Evolutionary conservation across 2,329 filamentous ascomycete species (phyloP), one percentile per base, ranked within the genome.

Genomic region (Epichloe bromicola): DNA sequence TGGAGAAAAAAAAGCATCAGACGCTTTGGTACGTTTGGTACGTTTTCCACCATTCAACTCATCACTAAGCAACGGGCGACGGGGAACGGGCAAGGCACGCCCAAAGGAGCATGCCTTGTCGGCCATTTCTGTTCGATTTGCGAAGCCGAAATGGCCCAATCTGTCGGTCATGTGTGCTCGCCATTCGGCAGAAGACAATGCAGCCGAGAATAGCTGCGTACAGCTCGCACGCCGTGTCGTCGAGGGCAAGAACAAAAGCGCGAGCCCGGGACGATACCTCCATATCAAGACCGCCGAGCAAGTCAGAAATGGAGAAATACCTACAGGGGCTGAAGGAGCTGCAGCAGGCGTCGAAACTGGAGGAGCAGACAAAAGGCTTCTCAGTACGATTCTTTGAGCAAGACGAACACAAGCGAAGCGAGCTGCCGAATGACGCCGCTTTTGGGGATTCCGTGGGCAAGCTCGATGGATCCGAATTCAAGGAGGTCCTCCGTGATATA

Each of bases 381-480:
- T 62, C 64, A 3, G 66, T 76, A 11, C 67, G 69, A 8, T 76
- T 69, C 58, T 79, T 75, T 54, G 73, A 79, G 50, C 70, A 77
- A 58, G 66, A 67, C 14, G 63, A 65, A 3, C 56, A 61, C 33
- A 57, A 59, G 7, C 57, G 73, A 12, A 67, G 61, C 15, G 66
- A 68, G 55, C 60, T 77, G 17, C 55, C 57, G 10, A 58, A 64
- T 52, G 62, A 69, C 46, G 62, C 70, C n/a, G 68, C 67, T 7
- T 74, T 74, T 52, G 63, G 59, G 36, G 60, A 67, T 20, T 68
- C 70, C 0, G 50, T 74, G 5, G 59, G 66, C 54, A 56, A 57
- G 11, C 56, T 67, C 37, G 67, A 69, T 46, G 62, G 63, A 5
- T 66, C 64, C 5, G 62, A 67, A 14, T 56, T 70, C 19, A 65